phyloP scores from a whole-genome alignment of 176 grass and related monocot genomes.

The Carex pumila region DNA sequence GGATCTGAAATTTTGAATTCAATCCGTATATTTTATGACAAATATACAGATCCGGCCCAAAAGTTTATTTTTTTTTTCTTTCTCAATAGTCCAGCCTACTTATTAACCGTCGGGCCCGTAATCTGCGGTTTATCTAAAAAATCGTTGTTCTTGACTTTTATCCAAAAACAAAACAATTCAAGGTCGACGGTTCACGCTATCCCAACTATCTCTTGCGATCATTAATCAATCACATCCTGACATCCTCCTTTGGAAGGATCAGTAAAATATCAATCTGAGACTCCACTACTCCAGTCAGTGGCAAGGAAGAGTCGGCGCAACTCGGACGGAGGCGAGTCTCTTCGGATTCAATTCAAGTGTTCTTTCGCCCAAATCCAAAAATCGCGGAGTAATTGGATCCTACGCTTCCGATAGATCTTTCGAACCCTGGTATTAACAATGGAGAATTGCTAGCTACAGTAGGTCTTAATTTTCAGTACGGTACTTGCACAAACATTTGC shows the following conservation, averaged over 20 bases:
- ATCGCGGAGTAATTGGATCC: neutral
- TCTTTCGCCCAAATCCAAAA: neutral
- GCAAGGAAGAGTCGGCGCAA: neutral
- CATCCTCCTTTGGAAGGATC: neutral
- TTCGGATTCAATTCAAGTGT: neutral
- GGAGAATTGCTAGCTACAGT: neutral
- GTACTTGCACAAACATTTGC: neutral
- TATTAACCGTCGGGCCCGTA: too few relatives aligned
- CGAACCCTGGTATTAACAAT: neutral
- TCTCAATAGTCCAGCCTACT: too few relatives aligned
- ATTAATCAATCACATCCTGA: neutral
- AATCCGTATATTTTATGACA: too few relatives aligned
- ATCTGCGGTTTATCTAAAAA: too few relatives aligned
- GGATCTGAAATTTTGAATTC: too few relatives aligned
- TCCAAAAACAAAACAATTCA: too few relatives aligned
- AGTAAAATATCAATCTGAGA: neutral
- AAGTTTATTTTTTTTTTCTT: too few relatives aligned
- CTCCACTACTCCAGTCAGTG: neutral
- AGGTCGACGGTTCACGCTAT: neutral
- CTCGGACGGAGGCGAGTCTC: neutral
- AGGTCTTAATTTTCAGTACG: too few relatives aligned
- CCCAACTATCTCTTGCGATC: slow-evolving; percentile 4
- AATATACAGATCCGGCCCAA: too few relatives aligned
- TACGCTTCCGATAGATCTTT: neutral
- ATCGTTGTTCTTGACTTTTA: too few relatives aligned